Evolutionary conservation across 768 basidiomycete species (phyloP).

Genomic region (Hygrophorus russula): DNA sequence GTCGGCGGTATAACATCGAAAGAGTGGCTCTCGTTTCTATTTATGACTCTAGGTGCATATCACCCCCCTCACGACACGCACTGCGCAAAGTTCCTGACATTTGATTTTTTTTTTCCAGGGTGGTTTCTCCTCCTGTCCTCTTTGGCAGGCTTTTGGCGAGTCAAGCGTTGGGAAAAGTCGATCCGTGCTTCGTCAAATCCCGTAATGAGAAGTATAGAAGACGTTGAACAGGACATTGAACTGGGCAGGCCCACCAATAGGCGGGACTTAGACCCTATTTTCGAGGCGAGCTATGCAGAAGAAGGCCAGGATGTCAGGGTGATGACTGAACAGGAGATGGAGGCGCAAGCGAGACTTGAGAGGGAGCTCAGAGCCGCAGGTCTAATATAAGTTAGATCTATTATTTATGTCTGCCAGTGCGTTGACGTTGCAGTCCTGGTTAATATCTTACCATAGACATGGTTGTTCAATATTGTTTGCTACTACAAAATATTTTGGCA

Average conservation of each 20-base stretch:
- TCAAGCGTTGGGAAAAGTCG: conserved; percentile 76
- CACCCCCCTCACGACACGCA: not conserved
- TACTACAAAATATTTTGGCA: too few species aligned
- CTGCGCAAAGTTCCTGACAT: conserved; percentile 1
- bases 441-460: too few species aligned
- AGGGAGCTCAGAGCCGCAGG: conserved; percentile 44
- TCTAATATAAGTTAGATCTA: conserved; percentile 26
- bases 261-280: conserved; percentile 38
- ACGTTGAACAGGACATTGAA: conserved; percentile 39
- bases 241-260: too few species aligned
- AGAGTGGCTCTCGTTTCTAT: conserved; percentile 85
- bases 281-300: conserved; percentile 31
- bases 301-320: conserved; percentile 20
- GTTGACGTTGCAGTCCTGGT: not conserved
- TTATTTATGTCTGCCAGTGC: conserved; percentile 1
- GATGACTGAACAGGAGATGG: conserved; percentile 19
- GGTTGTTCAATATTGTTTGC: too few species aligned
- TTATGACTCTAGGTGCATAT: conserved; percentile 73
- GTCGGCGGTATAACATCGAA: conserved; percentile 37
- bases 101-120: conserved; percentile 27
- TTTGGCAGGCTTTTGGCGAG: conserved; percentile 69
- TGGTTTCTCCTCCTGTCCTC: conserved; percentile 91
- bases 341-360: conserved; percentile 33
- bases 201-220: conserved; percentile 29
- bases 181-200: conserved; percentile 34